These are phyloP conservation scores for Amphirosellinia nigrospora DNA, from an alignment of 495 filamentous ascomycete species.

Conservation along the genomic window DNA sequence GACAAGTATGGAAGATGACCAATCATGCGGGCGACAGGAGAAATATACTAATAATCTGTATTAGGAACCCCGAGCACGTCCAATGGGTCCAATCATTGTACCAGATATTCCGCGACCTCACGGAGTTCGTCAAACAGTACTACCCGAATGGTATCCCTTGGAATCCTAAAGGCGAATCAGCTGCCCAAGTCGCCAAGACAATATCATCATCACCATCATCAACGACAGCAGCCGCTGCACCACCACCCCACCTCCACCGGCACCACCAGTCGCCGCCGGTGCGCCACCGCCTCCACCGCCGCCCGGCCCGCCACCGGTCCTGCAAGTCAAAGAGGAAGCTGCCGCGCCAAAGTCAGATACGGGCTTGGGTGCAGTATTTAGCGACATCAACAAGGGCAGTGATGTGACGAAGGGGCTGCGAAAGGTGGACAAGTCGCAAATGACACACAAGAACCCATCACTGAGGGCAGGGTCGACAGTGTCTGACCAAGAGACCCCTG, in stretches of 20 bases:
- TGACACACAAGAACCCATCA: slow-evolving; percentile 99
- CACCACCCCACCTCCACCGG: slow-evolving; percentile 40
- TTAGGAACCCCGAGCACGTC: slow-evolving; percentile 75
- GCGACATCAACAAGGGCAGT: slow-evolving; percentile 86
- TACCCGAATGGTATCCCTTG: slow-evolving; percentile 81
- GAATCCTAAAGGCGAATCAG: slow-evolving; percentile 83
- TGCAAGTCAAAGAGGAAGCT: slow-evolving; percentile 54
- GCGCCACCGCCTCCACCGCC: slow-evolving; percentile 81
- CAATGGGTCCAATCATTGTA: slow-evolving; percentile 91
- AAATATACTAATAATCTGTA: slow-evolving; percentile 5
- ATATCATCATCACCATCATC: slow-evolving; percentile 36
- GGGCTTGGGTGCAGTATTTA: slow-evolving; percentile 86
- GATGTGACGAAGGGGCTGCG: slow-evolving; percentile 82
- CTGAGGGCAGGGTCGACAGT: slow-evolving; percentile 77
- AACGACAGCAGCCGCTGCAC: slow-evolving; percentile 36
- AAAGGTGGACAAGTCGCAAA: slow-evolving; percentile 91
- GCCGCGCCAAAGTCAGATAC: slow-evolving; percentile 40
- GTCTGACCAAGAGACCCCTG: slow-evolving; percentile 62
- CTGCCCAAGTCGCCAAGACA: slow-evolving; percentile 67
- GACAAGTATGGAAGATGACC: slow-evolving; percentile 69
- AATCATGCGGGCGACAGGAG: no score
- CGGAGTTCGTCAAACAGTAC: slow-evolving; percentile 80
- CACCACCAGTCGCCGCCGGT: slow-evolving; percentile 63
- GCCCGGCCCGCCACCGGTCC: slow-evolving; percentile 60
- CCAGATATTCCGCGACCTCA: slow-evolving; percentile 79